Evolutionary conservation across 331 rosid species (phyloP).

Genomic region (Ulmus americana): DNA sequence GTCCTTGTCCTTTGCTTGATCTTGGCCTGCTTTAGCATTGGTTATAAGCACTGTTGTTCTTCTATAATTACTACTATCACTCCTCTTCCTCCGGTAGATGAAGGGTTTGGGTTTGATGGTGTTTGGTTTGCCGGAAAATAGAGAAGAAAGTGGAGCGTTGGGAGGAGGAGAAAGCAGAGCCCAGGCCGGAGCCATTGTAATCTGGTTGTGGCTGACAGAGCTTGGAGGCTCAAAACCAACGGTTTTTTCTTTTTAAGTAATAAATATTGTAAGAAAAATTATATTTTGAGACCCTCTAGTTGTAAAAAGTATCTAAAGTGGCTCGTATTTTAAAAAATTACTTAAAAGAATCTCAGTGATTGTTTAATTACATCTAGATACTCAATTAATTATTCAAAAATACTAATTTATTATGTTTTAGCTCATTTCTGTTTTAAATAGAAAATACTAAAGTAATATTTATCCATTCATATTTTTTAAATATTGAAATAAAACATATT

Average conservation of each 20-base stretch:
- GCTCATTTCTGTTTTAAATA: no score
- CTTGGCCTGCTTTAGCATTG: conserved; percentile 39
- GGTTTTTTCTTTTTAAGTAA: not conserved
- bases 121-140: conserved; percentile 15
- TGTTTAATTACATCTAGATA: no score
- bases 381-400: no score
- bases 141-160: conserved; percentile 30
- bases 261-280: no score
- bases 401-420: no score
- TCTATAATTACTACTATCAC: conserved; percentile 1
- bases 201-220: conserved; percentile 26
- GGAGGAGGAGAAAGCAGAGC: conserved; percentile 49
- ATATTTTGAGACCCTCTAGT: no score
- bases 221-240: conserved; percentile 24
- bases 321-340: no score
- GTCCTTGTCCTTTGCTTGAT: conserved; percentile 29
- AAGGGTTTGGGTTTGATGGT: conserved; percentile 19
- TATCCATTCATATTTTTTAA: no score
- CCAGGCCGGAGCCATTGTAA: conserved; percentile 38
- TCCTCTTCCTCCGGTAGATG: not conserved
- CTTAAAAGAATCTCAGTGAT: no score
- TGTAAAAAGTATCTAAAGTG: no score
- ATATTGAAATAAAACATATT: no score
- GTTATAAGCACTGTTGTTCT: conserved; percentile 29
- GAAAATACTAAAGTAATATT: no score